A percentile compares a stretch with the other conserved stretches of the same genome.
phyloP scores from a whole-genome alignment of 179 eudicot species.

The Carnegiea gigantea region DNA sequence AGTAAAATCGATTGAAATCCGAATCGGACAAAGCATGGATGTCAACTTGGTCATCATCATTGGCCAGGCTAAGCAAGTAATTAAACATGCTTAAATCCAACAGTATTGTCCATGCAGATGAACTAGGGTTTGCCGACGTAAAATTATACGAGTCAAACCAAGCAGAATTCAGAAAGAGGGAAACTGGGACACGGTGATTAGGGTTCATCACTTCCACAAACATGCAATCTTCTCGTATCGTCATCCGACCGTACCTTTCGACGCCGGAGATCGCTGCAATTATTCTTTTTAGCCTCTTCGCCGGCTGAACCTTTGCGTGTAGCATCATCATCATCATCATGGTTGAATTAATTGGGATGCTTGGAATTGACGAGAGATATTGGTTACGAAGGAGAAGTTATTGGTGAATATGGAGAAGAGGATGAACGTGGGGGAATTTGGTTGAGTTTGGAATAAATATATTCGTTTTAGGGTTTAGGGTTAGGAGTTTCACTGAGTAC shows the following conservation, averaged over 20 bases:
- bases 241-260: background rate
- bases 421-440: background rate
- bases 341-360: no score
- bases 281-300: background rate
- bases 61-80: background rate
- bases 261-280: background rate
- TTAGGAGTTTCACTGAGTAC: background rate
- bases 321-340: background rate
- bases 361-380: background rate
- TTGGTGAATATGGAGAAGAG: background rate
- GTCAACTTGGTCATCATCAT: background rate
- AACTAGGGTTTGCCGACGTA: background rate
- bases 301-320: background rate
- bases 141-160: background rate
- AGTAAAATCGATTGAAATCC: background rate
- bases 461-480: background rate
- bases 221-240: background rate
- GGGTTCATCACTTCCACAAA: slow-evolving; percentile 2
- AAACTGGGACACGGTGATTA: background rate
- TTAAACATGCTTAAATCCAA: background rate
- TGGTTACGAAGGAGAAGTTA: background rate
- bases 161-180: background rate
- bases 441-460: background rate
- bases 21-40: background rate
- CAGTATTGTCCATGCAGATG: background rate